A percentile compares a stretch with the other conserved stretches of the same genome.
Evolutionary conservation across 2,329 filamentous ascomycete genomes (phyloP).

Genomic region (Colletotrichum paranaense): DNA sequence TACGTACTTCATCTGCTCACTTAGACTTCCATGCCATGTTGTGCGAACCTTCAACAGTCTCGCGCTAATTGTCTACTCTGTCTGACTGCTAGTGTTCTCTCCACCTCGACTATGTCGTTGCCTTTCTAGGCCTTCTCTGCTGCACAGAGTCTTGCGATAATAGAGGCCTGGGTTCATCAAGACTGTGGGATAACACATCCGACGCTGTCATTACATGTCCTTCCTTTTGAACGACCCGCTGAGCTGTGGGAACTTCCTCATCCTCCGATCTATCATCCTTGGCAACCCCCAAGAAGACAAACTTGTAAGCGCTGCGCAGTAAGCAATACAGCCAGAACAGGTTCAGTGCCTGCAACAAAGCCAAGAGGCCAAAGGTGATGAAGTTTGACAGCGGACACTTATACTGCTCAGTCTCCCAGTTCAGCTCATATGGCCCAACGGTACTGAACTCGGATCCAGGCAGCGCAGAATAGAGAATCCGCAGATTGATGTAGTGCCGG

Average conservation of each 20-base stretch:
- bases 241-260: neutral
- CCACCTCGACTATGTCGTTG: neutral
- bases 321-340: neutral
- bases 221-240: neutral
- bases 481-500: neutral
- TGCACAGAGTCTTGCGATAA: neutral
- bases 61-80: neutral
- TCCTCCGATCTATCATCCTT: neutral
- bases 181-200: neutral
- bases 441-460: neutral
- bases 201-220: neutral
- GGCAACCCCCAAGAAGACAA: neutral
- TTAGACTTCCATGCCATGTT: neutral
- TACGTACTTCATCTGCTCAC: no score
- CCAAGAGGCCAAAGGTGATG: neutral
- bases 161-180: neutral
- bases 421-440: neutral
- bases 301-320: neutral
- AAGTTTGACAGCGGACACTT: neutral
- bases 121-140: neutral
- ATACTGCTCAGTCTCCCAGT: neutral
- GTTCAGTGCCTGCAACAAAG: neutral
- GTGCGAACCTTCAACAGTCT: neutral
- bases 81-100: no score
- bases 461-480: neutral